These are phyloP conservation scores for Taphrina pruni DNA, from an alignment of 1,139 yeast genomes.

Conservation along the genomic window DNA sequence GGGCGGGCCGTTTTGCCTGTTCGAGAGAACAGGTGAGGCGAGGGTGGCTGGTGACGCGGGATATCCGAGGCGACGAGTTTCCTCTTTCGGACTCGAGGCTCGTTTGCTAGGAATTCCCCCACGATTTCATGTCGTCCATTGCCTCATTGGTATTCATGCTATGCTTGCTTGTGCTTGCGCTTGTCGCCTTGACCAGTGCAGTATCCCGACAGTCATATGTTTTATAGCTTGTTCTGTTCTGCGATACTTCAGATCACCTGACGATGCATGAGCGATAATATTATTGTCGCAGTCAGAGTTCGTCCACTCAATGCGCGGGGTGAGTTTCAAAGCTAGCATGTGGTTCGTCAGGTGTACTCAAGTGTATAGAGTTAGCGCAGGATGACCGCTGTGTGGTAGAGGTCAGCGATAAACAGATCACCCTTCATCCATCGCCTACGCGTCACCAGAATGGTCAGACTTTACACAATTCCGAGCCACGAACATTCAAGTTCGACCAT, in stretches of 20 bases:
- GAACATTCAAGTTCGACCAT: constrained; percentile 42
- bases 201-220: not conserved
- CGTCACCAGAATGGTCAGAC: constrained; percentile 23
- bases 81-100: not conserved
- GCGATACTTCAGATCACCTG: not conserved
- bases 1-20: not conserved
- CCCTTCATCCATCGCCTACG: constrained; percentile 47
- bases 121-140: not conserved
- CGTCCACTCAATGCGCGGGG: constrained; percentile 51
- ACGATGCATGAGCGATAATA: constrained; percentile 48
- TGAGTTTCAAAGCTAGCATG: constrained; percentile 11
- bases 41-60: constrained; percentile 2
- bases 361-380: constrained; percentile 48
- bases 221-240: too few species aligned
- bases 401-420: constrained; percentile 48
- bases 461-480: constrained; percentile 43
- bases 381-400: constrained; percentile 48
- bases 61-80: not conserved
- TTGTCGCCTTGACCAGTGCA: not conserved
- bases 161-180: not conserved
- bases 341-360: not conserved
- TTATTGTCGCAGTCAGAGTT: constrained; percentile 54
- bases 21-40: not conserved
- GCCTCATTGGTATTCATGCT: not conserved
- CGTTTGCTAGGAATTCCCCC: not conserved